phyloP scores from a whole-genome alignment of 768 basidiomycete genomes.

The Leccinum incarnatum region DNA sequence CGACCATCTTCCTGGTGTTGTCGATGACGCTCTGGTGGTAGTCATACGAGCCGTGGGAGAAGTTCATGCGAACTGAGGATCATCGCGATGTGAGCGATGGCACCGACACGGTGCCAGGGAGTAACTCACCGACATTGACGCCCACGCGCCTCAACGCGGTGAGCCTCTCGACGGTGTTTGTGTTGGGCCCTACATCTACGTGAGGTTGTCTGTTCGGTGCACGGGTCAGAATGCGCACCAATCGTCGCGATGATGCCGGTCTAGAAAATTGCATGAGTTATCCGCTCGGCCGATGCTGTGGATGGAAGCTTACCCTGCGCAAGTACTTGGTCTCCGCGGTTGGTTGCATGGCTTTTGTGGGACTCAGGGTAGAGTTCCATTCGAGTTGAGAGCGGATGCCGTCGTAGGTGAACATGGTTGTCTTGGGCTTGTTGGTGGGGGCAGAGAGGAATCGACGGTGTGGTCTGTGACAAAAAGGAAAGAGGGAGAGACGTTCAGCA shows the following conservation, averaged over 20 bases:
- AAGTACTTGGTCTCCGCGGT: constrained; percentile 80
- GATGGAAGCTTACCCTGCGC: constrained; percentile 70
- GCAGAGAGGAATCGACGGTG: constrained; percentile 10
- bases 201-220: constrained; percentile 4
- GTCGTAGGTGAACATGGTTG: constrained; percentile 52
- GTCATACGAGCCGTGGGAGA: constrained; percentile 97
- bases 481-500: constrained; percentile 13
- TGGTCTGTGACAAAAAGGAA: constrained; percentile 6
- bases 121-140: constrained; percentile 89
- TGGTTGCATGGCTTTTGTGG: constrained; percentile 65
- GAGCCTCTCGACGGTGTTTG: constrained; percentile 88
- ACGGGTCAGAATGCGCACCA: constrained; percentile 48
- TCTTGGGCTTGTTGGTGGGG: constrained; percentile 8
- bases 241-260: constrained; percentile 99
- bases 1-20: constrained; percentile 87
- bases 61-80: constrained; percentile 95
- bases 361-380: constrained; percentile 85
- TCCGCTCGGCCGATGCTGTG: neutral
- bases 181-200: constrained; percentile 74
- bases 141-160: constrained; percentile 82
- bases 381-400: constrained; percentile 81
- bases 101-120: neutral
- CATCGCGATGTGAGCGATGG: constrained; percentile 10
- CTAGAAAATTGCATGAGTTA: constrained; percentile 41
- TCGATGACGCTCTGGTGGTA: constrained; percentile 99